A percentile compares a stretch with the other conserved stretches of the same genome.
Conservation (phyloP, 306 rosid genomes). For the Hippophae rhamnoides region DNA sequence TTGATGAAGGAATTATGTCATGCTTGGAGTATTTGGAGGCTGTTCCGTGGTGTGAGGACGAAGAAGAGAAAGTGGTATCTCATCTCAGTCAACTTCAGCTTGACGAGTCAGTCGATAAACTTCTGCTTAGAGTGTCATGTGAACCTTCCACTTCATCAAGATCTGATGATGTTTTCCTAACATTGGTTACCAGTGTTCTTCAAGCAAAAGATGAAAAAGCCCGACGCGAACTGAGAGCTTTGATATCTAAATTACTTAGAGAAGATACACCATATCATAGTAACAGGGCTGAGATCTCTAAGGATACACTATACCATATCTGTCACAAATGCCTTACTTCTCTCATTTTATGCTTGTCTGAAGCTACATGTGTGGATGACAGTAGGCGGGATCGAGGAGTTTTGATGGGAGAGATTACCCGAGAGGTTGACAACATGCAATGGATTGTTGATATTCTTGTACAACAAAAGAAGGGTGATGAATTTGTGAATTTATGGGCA, state of each 20-base stretch:
- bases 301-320: constrained; percentile 62
- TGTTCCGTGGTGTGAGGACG: constrained; percentile 77
- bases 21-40: constrained; percentile 80
- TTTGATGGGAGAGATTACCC: constrained; percentile 64
- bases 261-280: constrained; percentile 37
- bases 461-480: constrained; percentile 59
- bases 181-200: constrained; percentile 53
- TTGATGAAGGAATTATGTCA: constrained; percentile 61
- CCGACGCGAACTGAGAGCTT: constrained; percentile 66
- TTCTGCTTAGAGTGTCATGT: constrained; percentile 57
- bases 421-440: constrained; percentile 81
- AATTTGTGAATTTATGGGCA: constrained; percentile 81
- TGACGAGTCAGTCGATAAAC: constrained; percentile 32
- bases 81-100: constrained; percentile 57
- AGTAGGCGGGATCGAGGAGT: constrained; percentile 38
- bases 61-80: constrained; percentile 55
- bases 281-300: constrained; percentile 55
- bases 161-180: constrained; percentile 43
- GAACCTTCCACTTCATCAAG: constrained; percentile 46
- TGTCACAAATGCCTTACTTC: constrained; percentile 63
- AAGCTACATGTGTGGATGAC: constrained; percentile 35
- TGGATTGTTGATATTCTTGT: constrained; percentile 78
- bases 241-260: constrained; percentile 60
- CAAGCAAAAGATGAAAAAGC: constrained; percentile 86
- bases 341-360: constrained; percentile 55